Evolutionary conservation across 164 flowering plant genomes (phyloP), one percentile per base, ranked within the genome.

Genomic region (Magnolia sinica): DNA sequence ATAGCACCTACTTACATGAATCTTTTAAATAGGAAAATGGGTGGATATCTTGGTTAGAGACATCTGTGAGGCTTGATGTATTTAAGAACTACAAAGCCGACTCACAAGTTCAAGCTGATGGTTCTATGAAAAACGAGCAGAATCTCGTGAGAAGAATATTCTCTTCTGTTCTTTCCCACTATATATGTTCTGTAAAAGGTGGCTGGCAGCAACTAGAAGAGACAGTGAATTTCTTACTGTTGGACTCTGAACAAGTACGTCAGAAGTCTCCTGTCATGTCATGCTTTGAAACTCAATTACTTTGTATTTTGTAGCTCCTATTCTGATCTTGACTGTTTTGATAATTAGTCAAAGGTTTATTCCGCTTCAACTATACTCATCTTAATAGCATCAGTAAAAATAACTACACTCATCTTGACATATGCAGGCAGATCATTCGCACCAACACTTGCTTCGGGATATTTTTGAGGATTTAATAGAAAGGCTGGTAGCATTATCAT

Each of bases 181-280:
- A 85, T 81, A 79, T 89, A 66, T 82, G 70, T 72, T 92, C 86
- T 61, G 89, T 93, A 19, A 96, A 93, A 87, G 98, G 99, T 78
- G 99, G 99, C 69, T 96, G 99, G 99, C 98, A 92, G 83, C 92
- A 91, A 58, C 81, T 96, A 73, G 99, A 96, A 81, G 98, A 96
- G 77, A 96, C 98, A 37, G 82, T 87, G 79, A 91, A 90, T 86
- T 91, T 92, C 82, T 78, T 96, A 59, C 89, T 88, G 4, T 52
- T 84, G 83, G 88, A 88, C 67, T 79, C 73, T 77, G 88, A 91
- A 79, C 87, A 88, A 76, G 99, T 96, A 89, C 69, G 87, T 78
- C 19, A 65, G 20, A 37, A 73, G 13, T 67, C 68, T 73, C 72
- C 29, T 50, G 5, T 73, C 50, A 19, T 68, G 23, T 29, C 27